phyloP scores from a whole-genome alignment of 2,329 filamentous ascomycete genomes.

The Pseudogymnoascus sp. region DNA sequence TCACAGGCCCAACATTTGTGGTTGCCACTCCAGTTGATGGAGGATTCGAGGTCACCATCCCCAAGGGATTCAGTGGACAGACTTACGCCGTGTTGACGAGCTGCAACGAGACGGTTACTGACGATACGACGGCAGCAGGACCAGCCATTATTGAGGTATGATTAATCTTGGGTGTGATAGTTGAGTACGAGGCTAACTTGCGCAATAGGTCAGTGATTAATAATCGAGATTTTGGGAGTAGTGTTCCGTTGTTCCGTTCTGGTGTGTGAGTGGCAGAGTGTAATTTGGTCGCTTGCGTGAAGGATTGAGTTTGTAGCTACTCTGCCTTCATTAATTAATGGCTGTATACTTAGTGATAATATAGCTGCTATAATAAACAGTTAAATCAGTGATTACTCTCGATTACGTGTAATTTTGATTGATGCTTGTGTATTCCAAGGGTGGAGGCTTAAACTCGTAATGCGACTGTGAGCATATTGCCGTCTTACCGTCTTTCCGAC shows the following conservation, averaged over 20 bases:
- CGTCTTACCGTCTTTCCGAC: not conserved
- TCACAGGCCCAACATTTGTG: constrained; percentile 32
- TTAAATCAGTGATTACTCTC: not conserved
- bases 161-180: not conserved
- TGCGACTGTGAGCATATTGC: not conserved
- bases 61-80: constrained; percentile 32
- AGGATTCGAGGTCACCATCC: constrained; percentile 26
- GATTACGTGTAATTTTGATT: not conserved
- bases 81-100: constrained; percentile 34
- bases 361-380: not conserved
- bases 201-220: not conserved
- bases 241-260: not conserved
- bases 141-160: constrained; percentile 27
- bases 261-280: not conserved
- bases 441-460: too few relatives aligned
- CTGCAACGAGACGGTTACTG: constrained; percentile 29
- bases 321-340: not conserved
- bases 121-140: constrained; percentile 32
- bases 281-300: not conserved
- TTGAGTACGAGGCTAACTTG: not conserved
- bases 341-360: not conserved
- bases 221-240: not conserved
- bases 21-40: constrained; percentile 22
- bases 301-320: not conserved
- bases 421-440: not conserved